Evolutionary conservation across 1,284 basidiomycete species (phyloP).

Genomic region (Gymnopus androsaceus): DNA sequence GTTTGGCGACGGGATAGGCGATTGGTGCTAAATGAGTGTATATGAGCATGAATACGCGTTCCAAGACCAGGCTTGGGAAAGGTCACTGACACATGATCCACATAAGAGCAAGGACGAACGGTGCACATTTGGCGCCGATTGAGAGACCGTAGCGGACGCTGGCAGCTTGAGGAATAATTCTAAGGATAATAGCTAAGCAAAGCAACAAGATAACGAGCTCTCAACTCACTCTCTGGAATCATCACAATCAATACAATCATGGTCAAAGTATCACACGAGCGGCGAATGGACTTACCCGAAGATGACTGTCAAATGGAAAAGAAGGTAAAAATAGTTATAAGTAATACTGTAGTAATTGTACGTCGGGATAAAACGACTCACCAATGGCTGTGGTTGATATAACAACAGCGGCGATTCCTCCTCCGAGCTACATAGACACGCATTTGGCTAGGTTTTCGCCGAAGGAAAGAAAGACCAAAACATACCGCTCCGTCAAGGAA

Average conservation of each 20-base stretch:
- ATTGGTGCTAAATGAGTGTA: conserved; percentile 71
- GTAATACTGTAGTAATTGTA: too few species aligned
- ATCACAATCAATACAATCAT: not conserved
- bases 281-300: conserved; percentile 13
- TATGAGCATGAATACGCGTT: not conserved
- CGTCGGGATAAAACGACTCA: conserved; percentile 32
- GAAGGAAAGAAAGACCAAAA: conserved; percentile 1
- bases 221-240: conserved; percentile 47
- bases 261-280: not conserved
- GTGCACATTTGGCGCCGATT: conserved; percentile 86
- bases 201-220: not conserved
- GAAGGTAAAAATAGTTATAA: not conserved
- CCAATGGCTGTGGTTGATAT: conserved; percentile 86
- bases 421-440: conserved; percentile 58
- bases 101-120: conserved; percentile 81
- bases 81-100: conserved; percentile 63
- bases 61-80: not conserved
- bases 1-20: conserved; percentile 86
- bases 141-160: conserved; percentile 89
- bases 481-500: conserved; percentile 87
- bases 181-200: conserved; percentile 26
- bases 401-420: conserved; percentile 81
- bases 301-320: conserved; percentile 1
- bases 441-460: not conserved
- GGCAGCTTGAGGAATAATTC: conserved; percentile 86